Base-by-base conservation (phyloP, 1,284 basidiomycete genomes). In the Irpex rosettiformis region DNA sequence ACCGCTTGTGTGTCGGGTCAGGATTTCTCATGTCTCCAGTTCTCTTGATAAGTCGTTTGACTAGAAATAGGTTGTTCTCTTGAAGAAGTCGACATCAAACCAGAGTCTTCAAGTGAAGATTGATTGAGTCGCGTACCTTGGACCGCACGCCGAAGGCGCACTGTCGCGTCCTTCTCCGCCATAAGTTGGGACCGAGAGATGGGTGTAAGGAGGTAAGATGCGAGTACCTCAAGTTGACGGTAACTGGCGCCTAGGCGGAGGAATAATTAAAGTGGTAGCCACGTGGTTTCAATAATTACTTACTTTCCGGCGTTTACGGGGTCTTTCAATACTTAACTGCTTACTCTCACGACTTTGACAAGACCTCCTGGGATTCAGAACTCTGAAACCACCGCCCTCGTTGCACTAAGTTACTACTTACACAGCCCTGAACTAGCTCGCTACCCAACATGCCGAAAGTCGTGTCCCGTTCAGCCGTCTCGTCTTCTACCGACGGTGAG, bases 41-140 rank as follows among this genome's bases (percentile, higher is more conserved):
- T 67, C 86, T 77, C 70, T 86, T 86, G 65, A 90, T 79, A 65
- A 93, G 85, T 49, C 93, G 82, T 74, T 86, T 88, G 68, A 96
- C 91, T 62, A 95, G 84, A 64, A 94, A 88, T 62, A 96, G 84
- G 74, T 95, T 95, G 76, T 96, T 94, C 76, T 95, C 94, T 96
- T 70, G 42, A 59, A 52, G 59, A 57, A 47, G 48, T 64, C 49
- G 33, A 51, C 28, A 54, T 55, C 54, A 42, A 48, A 56, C 64
- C 59, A 65, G 67, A 64, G 62, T 60, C 66, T 61, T 37, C 56
- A 47, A 29, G 43, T 56, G 29, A 25, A 55, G 56, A 57, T 42
- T 54, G 52, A 8, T 56, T 40, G 30, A 18, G 47, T 59, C 70
- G 49, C 70, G 49, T 56, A 86, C 90, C 89, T 80, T 91, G 89